Percentiles rank a stretch among this genome's conserved stretches.
Conservation (phyloP, 768 basidiomycete genomes). For the Leccinum subtestaceum region DNA sequence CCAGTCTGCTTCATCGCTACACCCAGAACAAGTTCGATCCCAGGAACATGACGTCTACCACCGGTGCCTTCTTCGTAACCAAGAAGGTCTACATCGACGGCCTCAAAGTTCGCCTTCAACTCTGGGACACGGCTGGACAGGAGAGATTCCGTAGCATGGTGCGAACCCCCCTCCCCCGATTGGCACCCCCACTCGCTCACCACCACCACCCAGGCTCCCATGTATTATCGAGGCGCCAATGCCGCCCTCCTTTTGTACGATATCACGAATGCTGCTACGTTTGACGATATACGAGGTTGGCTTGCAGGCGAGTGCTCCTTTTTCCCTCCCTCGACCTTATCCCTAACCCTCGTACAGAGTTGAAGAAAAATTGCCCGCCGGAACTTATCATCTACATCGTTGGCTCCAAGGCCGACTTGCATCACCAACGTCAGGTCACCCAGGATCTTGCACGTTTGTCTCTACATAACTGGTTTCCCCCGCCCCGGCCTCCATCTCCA, state of each 20-base stretch:
- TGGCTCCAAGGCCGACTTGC: constrained; percentile 86
- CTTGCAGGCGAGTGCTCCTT: constrained; percentile 60
- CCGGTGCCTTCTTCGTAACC: constrained; percentile 90
- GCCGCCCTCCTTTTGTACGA: constrained; percentile 94
- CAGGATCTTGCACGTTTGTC: constrained; percentile 81
- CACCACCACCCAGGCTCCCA: constrained; percentile 63
- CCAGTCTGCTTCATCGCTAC: constrained; percentile 85
- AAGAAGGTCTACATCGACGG: constrained; percentile 88
- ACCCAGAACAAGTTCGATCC: constrained; percentile 89
- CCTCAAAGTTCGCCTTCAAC: constrained; percentile 79
- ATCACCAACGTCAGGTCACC: constrained; percentile 69
- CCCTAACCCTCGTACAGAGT: constrained; percentile 48
- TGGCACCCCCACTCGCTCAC: constrained; percentile 15
- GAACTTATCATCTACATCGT: constrained; percentile 95
- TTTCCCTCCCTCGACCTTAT: not conserved
- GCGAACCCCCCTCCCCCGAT: constrained; percentile 22
- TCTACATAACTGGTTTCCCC: constrained; percentile 85
- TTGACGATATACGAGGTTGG: constrained; percentile 92
- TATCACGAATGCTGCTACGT: constrained; percentile 84
- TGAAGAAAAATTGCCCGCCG: constrained; percentile 84
- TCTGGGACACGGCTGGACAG: constrained; percentile 95
- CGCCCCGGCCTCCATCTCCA: constrained; percentile 65
- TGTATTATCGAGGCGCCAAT: constrained; percentile 96
- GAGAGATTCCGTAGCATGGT: constrained; percentile 92
- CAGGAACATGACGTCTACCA: constrained; percentile 85